Evolutionary conservation across 306 rosid genomes (phyloP), one percentile per base, ranked within the genome.

Genomic region (Macrotyloma uniflorum): DNA sequence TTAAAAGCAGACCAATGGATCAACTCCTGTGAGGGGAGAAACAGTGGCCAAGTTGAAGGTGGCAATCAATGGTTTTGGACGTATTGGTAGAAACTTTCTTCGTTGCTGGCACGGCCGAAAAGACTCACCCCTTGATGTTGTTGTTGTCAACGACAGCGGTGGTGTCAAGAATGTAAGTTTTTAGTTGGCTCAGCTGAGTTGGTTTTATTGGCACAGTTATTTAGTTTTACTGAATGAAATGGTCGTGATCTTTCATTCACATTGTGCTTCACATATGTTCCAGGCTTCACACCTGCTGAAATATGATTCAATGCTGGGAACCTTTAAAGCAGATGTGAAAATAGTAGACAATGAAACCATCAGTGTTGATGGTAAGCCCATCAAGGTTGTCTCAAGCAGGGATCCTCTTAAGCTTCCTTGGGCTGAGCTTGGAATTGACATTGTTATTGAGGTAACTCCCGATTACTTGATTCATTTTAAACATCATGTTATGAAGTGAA

Each of bases 351-450:
- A 91, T 14, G 83, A 83, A 7, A 88, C 99, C 77, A 91, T 96
- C 47, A 87, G 87, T 0, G 98, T 96, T 30, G 99, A 96, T 86
- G 99, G 99, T 9, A 96, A 96, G 82, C 93, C 78, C 74, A 58
- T 96, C 89, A 90, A 88, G 93, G 98, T 96, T 78, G 97, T 96
- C 45, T 85, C 98, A 45, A 91, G 0, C 87, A 93, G 98, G 66
- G 99, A 96, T 78, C 99, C 99, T 58, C 91, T 91, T 58, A 87
- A 93, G 91, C 98, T 96, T 76, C 99, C 99, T 13, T 96, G 99
- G 99, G 91, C 89, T 32, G 99, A 93, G 62, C 89, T 96, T 75
- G 99, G 98, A 81, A 93, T 96, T 50, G 99, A 96, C 91, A 93
- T 96, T 79, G 98, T 96, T 59, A 93, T 96, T 53, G 99, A 96